Conservation (phyloP, 176 grass and related monocot species). For the Leersia perrieri region DNA sequence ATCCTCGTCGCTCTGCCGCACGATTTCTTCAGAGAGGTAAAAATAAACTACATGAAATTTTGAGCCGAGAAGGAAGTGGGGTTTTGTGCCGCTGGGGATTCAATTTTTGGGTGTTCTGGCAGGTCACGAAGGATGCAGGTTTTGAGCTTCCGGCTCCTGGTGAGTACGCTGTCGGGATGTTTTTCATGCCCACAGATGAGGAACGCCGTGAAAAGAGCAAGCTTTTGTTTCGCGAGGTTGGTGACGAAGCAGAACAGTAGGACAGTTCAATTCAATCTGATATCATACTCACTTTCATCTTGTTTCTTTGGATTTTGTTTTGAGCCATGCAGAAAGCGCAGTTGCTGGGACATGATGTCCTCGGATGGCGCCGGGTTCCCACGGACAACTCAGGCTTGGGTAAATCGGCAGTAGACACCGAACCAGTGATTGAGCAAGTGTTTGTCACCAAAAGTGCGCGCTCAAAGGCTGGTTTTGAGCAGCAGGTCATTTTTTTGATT, state of each 20-base stretch:
- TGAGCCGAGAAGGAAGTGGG: neutral
- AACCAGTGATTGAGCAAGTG: constrained; percentile 61
- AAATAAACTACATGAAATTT: neutral
- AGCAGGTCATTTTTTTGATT: constrained; percentile 50
- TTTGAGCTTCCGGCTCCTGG: constrained; percentile 47
- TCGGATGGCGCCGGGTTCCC: constrained; percentile 61
- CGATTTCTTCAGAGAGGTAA: constrained; percentile 46
- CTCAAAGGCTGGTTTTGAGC: constrained; percentile 65
- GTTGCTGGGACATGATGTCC: constrained; percentile 41
- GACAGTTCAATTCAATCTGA: neutral
- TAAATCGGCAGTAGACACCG: constrained; percentile 36
- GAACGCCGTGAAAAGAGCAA: constrained; percentile 46
- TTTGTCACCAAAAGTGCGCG: constrained; percentile 50
- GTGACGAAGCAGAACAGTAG: neutral
- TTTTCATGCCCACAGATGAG: constrained; percentile 52
- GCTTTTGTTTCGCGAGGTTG: constrained; percentile 49
- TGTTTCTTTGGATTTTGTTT: neutral
- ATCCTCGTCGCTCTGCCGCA: constrained; percentile 51
- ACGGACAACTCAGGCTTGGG: constrained; percentile 55
- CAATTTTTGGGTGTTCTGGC: neutral
- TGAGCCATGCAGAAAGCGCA: constrained; percentile 32
- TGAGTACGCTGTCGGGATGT: constrained; percentile 65
- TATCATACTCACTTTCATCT: neutral
- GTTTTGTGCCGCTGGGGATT: neutral
- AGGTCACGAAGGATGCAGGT: constrained; percentile 47